A percentile compares a stretch with the other conserved stretches of the same genome.
Conservation (phyloP, 2,329 filamentous ascomycete genomes). For the Pyricularia grisea region DNA sequence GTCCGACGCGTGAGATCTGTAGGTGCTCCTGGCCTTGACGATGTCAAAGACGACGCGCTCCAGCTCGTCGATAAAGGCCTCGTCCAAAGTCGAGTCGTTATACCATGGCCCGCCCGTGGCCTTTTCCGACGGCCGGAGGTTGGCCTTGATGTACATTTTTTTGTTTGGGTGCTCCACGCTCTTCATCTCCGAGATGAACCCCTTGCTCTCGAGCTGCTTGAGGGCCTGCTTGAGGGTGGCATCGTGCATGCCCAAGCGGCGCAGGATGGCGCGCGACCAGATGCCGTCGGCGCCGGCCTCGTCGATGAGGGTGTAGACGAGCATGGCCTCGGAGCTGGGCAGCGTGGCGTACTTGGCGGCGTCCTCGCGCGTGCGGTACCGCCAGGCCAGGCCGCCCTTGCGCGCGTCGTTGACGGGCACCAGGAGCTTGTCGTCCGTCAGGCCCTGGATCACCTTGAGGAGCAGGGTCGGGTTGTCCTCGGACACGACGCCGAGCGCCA, state of each 20-base stretch:
- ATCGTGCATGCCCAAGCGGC: constrained; percentile 73
- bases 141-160: constrained; percentile 92
- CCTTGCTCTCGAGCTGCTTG: constrained; percentile 73
- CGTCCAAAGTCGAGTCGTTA: constrained; percentile 81
- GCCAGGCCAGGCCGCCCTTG: constrained; percentile 40
- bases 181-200: constrained; percentile 80
- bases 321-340: constrained; percentile 62
- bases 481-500: constrained; percentile 47
- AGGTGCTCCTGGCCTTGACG: constrained; percentile 64
- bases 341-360: constrained; percentile 56
- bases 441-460: constrained; percentile 43
- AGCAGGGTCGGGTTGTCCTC: constrained; percentile 44
- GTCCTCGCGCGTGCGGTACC: constrained; percentile 48
- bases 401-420: constrained; percentile 33
- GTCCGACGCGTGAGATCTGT: constrained; percentile 29
- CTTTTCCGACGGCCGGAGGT: constrained; percentile 76
- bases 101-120: constrained; percentile 94
- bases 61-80: constrained; percentile 74
- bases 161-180: constrained; percentile 84
- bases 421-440: constrained; percentile 53
- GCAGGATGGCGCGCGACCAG: constrained; percentile 81
- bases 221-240: constrained; percentile 71
- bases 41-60: constrained; percentile 64
- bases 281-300: constrained; percentile 76
- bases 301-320: constrained; percentile 87